A percentile compares a stretch with the other conserved stretches of the same genome.
These are phyloP conservation scores for Casuarina cunninghamiana DNA, from an alignment of 306 rosid species.

Conservation along the genomic window DNA sequence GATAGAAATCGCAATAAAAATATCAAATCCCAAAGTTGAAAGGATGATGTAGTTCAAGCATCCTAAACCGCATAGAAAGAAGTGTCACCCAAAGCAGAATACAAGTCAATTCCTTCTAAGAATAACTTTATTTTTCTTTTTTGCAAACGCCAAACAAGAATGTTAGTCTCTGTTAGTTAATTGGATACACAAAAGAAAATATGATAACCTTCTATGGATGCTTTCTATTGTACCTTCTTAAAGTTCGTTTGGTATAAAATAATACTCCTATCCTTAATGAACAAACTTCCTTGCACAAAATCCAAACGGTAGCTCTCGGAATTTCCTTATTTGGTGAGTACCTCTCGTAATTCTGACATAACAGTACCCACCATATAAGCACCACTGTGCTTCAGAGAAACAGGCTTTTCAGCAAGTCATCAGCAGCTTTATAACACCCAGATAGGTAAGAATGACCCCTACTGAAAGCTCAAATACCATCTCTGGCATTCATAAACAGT, in stretches of 20 bases:
- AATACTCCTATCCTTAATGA: background rate
- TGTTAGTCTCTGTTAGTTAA: background rate
- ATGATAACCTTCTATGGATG: background rate
- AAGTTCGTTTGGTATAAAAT: background rate
- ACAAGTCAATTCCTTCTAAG: background rate
- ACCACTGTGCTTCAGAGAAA: background rate
- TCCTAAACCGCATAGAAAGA: background rate
- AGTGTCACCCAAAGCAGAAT: background rate
- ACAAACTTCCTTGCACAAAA: background rate
- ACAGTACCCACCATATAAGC: background rate
- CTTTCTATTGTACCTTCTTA: background rate
- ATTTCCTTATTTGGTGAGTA: background rate
- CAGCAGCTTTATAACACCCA: background rate
- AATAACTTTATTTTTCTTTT: background rate
- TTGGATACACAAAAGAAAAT: background rate
- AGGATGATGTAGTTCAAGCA: background rate
- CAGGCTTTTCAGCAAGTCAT: background rate
- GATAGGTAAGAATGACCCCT: background rate
- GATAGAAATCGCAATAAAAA: conserved; percentile 20
- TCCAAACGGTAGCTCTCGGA: background rate
- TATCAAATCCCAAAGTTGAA: conserved; percentile 12
- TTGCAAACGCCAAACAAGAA: background rate
- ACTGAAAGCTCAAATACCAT: background rate
- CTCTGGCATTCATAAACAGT: background rate
- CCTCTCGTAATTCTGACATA: background rate